Conservation (phyloP, 148 eudicot species). For the Dysphania ambrosioides region DNA sequence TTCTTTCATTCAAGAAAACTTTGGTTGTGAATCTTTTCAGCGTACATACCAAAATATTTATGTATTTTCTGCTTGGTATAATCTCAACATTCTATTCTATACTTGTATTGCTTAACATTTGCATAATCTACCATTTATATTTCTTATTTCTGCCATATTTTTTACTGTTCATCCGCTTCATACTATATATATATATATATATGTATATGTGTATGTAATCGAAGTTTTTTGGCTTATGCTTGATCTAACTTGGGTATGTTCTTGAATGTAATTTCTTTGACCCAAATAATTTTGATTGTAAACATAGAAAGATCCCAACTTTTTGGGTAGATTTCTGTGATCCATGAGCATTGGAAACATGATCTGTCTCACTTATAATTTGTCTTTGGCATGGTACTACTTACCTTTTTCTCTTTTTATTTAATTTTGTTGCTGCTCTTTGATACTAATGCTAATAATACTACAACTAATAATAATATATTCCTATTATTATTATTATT, state of each 20-base stretch:
- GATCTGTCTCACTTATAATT: constrained; percentile 11
- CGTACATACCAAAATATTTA: neutral
- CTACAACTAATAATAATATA: no score
- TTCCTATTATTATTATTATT: no score
- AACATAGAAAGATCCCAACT: neutral
- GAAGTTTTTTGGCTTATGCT: neutral
- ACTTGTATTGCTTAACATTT: neutral
- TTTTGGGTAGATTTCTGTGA: constrained; percentile 3
- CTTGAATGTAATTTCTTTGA: neutral
- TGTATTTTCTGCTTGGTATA: constrained; percentile 20
- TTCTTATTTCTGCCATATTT: neutral
- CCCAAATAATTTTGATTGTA: neutral
- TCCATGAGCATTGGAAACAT: neutral
- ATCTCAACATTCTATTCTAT: constrained; percentile 23
- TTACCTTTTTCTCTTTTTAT: neutral
- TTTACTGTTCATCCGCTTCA: neutral
- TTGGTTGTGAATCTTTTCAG: constrained; percentile 24
- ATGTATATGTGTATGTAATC: neutral
- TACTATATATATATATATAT: no score
- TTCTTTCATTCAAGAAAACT: constrained; percentile 2
- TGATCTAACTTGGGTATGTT: constrained; percentile 11
- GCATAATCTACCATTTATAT: constrained; percentile 15
- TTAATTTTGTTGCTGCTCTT: neutral
- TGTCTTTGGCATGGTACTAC: constrained; percentile 29
- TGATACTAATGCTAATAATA: no score